Evolutionary conservation across 1,284 basidiomycete species (phyloP), one percentile per base, ranked within the genome.

Genomic region (Rugosomyces carneus): DNA sequence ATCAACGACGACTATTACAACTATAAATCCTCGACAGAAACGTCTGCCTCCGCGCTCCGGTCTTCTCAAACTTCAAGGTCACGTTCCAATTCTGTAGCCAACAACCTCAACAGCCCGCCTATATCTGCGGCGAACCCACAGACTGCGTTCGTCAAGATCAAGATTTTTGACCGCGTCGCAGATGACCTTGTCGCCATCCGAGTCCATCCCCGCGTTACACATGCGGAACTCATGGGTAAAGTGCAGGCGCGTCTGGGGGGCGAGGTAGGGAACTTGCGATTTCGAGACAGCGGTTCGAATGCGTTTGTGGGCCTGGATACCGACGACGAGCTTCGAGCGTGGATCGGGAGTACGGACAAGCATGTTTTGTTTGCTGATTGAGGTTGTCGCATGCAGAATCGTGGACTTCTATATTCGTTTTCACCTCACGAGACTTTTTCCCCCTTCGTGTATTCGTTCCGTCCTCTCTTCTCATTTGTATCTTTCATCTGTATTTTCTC

Each of bases 161-260:
- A 99, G 71, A 92, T 99, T 45, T 96, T 95, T 60, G 88, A 96
- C 64, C 77, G 87, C 24, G 76, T 86, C 49, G 86, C 92, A 20
- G 91, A 97, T 62, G 95, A 98, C 62, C 72, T 99, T 42, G 92
- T 99, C 51, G 95, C 96, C 2, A 92, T 99, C 43, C 84, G 96
- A n/a, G 94, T 98, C 35, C 93, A 95, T 57, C 93, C 95, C n/a
- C 80, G 77, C 29, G 93, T 98, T 24, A 81, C 89, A 4, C 85
- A 89, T 57, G 70, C 67, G 10, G 89, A 95, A 59, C 73, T 99
- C 50, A 80, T 97, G 71, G 86, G 85, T 42, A 99, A 98, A 69
- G 89, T 96, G 26, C 81, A 89, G 54, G 80, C 87, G 43, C 79
- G 94, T 39, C 70, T 99, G 5, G 93, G 93, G 0, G 73, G 75